A percentile compares a stretch with the other conserved stretches of the same genome.
These are phyloP conservation scores for Fusarium irregulare DNA, from an alignment of 2,329 filamentous ascomycete genomes.

Conservation along the genomic window DNA sequence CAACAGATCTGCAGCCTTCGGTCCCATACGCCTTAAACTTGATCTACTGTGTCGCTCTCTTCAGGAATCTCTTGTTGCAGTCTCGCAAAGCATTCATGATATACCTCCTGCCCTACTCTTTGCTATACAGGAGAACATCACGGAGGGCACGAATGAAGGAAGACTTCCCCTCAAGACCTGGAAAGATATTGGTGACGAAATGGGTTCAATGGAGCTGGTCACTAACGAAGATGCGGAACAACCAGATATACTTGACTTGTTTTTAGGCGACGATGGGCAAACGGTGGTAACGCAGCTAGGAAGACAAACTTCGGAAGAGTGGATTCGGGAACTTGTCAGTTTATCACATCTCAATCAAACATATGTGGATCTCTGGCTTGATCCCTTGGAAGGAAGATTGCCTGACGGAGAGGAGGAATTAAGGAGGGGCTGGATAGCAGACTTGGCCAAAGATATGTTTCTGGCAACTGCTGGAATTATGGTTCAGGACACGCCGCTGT, in stretches of 20 bases:
- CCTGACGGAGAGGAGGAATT: constrained; percentile 41
- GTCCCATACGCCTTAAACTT: constrained; percentile 43
- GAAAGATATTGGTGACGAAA: constrained; percentile 43
- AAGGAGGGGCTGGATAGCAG: constrained; percentile 47
- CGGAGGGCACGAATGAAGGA: constrained; percentile 42
- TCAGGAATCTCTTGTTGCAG: constrained; percentile 23
- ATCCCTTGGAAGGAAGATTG: constrained; percentile 40
- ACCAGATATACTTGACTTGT: constrained; percentile 46
- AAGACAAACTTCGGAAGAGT: constrained; percentile 40
- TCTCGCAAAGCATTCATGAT: constrained; percentile 34
- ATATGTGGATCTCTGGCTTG: constrained; percentile 50
- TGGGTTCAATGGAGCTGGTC: constrained; percentile 4
- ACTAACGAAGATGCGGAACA: constrained; percentile 42
- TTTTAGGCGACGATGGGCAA: constrained; percentile 44
- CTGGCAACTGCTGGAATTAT: constrained; percentile 51
- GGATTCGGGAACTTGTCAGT: constrained; percentile 40
- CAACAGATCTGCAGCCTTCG: constrained; percentile 2
- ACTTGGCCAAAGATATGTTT: constrained; percentile 51
- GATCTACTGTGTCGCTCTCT: constrained; percentile 40
- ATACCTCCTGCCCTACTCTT: constrained; percentile 45
- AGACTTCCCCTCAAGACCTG: constrained; percentile 50
- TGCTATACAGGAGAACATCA: constrained; percentile 44
- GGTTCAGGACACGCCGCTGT: constrained; percentile 50
- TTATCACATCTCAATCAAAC: constrained; percentile 46
- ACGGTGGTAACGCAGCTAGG: constrained; percentile 49